Percentiles rank a stretch among this genome's conserved stretches.
phyloP scores from a whole-genome alignment of 2,329 filamentous ascomycete species.

The Penicillium aurantiogriseum region DNA sequence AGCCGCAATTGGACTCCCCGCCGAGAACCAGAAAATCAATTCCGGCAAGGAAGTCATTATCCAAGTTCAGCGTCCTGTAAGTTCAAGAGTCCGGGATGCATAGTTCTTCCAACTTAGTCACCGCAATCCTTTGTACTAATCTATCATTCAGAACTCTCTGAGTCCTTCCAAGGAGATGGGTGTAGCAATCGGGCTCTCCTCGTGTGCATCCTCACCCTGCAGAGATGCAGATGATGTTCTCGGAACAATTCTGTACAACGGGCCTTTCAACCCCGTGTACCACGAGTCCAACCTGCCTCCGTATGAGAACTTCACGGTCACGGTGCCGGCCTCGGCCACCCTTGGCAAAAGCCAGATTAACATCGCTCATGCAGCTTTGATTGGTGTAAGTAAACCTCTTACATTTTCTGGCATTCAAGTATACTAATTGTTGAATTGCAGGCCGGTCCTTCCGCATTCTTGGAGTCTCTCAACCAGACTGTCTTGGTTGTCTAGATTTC shows the following conservation, averaged over 20 bases:
- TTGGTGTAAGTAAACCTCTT: slow-evolving; percentile 28
- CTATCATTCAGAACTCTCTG: slow-evolving; percentile 22
- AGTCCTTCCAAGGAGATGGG: slow-evolving; percentile 29
- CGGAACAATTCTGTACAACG: slow-evolving; percentile 30
- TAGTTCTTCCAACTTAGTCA: not conserved
- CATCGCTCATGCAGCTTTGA: slow-evolving; percentile 29
- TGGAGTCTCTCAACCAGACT: slow-evolving; percentile 29
- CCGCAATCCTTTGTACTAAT: not conserved
- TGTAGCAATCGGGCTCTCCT: slow-evolving; percentile 32
- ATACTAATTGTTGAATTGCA: slow-evolving; percentile 12
- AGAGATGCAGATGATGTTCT: slow-evolving; percentile 19
- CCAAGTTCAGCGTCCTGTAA: slow-evolving; percentile 33
- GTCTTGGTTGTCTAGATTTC: slow-evolving; percentile 21
- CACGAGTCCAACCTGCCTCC: slow-evolving; percentile 24
- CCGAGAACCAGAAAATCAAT: slow-evolving; percentile 15
- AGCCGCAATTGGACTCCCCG: slow-evolving; percentile 27
- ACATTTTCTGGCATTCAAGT: not conserved
- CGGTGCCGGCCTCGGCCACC: slow-evolving; percentile 18
- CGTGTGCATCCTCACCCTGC: slow-evolving; percentile 24
- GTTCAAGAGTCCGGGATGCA: not conserved
- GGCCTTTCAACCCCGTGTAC: slow-evolving; percentile 28
- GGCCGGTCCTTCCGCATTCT: slow-evolving; percentile 23
- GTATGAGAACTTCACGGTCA: slow-evolving; percentile 35
- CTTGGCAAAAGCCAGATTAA: slow-evolving; percentile 24
- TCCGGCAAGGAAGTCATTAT: slow-evolving; percentile 25